A percentile compares a stretch with the other conserved stretches of the same genome.
These are phyloP conservation scores for Panus rudis DNA, from an alignment of 768 basidiomycete species.

Conservation along the genomic window DNA sequence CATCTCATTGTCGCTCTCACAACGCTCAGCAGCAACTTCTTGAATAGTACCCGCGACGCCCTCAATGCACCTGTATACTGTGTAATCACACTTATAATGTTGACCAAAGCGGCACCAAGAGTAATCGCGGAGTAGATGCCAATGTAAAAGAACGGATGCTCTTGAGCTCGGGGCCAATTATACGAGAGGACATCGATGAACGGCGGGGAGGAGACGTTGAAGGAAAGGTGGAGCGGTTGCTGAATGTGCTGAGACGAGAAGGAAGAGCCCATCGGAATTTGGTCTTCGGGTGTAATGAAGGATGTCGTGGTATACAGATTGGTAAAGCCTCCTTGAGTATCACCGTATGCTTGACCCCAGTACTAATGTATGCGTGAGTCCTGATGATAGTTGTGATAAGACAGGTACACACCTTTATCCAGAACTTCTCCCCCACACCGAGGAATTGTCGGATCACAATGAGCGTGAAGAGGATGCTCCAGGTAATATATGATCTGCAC, in stretches of 20 bases:
- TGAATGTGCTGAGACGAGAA: slow-evolving; percentile 18
- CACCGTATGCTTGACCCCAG: slow-evolving; percentile 62
- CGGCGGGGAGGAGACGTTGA: too few relatives aligned
- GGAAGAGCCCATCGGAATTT: slow-evolving; percentile 17
- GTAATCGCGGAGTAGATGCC: slow-evolving; percentile 61
- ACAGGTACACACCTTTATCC: slow-evolving; percentile 53
- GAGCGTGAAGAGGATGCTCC: slow-evolving; percentile 44
- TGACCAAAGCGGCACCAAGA: slow-evolving; percentile 38
- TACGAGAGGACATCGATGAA: background rate
- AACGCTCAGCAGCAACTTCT: slow-evolving; percentile 56
- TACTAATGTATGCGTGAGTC: slow-evolving; percentile 26
- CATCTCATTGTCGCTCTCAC: slow-evolving; percentile 81
- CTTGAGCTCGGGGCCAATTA: slow-evolving; percentile 39
- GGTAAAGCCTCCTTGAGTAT: slow-evolving; percentile 1
- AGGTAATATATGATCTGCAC: slow-evolving; percentile 61
- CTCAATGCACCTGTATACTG: slow-evolving; percentile 55
- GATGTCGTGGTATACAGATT: slow-evolving; percentile 14
- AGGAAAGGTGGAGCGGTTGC: slow-evolving; percentile 6
- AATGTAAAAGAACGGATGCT: slow-evolving; percentile 68
- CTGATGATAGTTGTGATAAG: background rate
- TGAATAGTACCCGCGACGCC: slow-evolving; percentile 32
- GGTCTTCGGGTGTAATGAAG: slow-evolving; percentile 19
- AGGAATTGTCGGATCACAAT: slow-evolving; percentile 44
- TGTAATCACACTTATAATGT: slow-evolving; percentile 37
- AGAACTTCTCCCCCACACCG: slow-evolving; percentile 55